A percentile compares a stretch with the other conserved stretches of the same genome.
phyloP scores from a whole-genome alignment of 305 asterid genomes.

The Galium porrigens region DNA sequence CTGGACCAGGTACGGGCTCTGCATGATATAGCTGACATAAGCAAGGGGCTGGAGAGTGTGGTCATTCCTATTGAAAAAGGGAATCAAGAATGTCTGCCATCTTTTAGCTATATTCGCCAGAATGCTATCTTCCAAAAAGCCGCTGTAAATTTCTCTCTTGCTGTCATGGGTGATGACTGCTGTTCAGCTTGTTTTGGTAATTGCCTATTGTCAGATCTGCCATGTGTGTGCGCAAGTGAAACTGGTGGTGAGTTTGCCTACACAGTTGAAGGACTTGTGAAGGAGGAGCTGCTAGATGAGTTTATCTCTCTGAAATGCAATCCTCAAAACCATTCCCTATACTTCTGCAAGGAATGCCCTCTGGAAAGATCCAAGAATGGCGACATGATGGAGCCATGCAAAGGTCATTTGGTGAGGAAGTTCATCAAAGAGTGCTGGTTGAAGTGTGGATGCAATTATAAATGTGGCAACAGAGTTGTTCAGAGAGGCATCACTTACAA shows the following conservation, averaged over 20 bases:
- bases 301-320: constrained; percentile 51
- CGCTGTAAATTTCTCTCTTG: constrained; percentile 46
- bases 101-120: constrained; percentile 60
- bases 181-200: constrained; percentile 59
- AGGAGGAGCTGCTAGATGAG: constrained; percentile 57
- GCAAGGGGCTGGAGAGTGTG: constrained; percentile 77
- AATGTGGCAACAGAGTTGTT: constrained; percentile 85
- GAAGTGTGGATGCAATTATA: constrained; percentile 73
- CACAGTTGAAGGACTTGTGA: constrained; percentile 65
- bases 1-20: constrained; percentile 24
- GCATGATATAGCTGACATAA: constrained; percentile 40
- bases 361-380: constrained; percentile 57
- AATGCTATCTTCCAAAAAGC: constrained; percentile 63
- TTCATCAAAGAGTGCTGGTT: constrained; percentile 90
- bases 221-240: constrained; percentile 65
- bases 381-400: constrained; percentile 51
- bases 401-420: constrained; percentile 68
- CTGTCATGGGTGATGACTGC: constrained; percentile 51
- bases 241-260: constrained; percentile 67
- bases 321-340: constrained; percentile 51
- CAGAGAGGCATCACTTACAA: constrained; percentile 70
- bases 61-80: constrained; percentile 45
- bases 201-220: constrained; percentile 44
- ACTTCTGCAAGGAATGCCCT: constrained; percentile 69
- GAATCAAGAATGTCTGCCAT: constrained; percentile 41